Conservation (phyloP, 2,329 filamentous ascomycete species). For the Alternaria longipes region DNA sequence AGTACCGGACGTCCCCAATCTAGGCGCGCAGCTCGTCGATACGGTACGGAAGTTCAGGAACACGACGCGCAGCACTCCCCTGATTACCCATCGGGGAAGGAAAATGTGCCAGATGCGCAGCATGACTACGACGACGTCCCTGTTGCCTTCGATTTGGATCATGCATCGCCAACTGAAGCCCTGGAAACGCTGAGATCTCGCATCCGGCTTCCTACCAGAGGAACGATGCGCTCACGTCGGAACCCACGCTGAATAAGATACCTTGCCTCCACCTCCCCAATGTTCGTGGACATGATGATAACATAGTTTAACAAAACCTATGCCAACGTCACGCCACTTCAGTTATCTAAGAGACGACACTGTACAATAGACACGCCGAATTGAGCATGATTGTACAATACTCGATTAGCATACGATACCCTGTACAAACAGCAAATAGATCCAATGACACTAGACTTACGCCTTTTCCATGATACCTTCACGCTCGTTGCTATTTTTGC, state of each 20-base stretch:
- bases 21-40: background rate
- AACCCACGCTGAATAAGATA: background rate
- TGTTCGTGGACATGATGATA: background rate
- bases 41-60: background rate
- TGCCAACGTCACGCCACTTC: background rate
- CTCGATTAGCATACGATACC: background rate
- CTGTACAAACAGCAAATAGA: slow-evolving; percentile 5
- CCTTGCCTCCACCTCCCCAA: background rate
- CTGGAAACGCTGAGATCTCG: slow-evolving; percentile 16
- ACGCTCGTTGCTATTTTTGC: background rate
- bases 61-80: background rate
- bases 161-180: slow-evolving; percentile 14
- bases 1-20: background rate
- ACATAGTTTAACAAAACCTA: background rate
- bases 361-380: background rate
- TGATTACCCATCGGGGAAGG: background rate
- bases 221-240: slow-evolving; percentile 4
- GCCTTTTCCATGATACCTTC: background rate
- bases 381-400: background rate
- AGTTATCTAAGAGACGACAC: background rate
- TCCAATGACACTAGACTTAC: background rate
- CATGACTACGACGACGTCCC: background rate
- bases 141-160: slow-evolving; percentile 5
- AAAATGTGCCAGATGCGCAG: background rate
- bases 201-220: slow-evolving; percentile 14